Conservation (phyloP, 73 alveolate genomes). For the Tetrahymena elliotti region DNA sequence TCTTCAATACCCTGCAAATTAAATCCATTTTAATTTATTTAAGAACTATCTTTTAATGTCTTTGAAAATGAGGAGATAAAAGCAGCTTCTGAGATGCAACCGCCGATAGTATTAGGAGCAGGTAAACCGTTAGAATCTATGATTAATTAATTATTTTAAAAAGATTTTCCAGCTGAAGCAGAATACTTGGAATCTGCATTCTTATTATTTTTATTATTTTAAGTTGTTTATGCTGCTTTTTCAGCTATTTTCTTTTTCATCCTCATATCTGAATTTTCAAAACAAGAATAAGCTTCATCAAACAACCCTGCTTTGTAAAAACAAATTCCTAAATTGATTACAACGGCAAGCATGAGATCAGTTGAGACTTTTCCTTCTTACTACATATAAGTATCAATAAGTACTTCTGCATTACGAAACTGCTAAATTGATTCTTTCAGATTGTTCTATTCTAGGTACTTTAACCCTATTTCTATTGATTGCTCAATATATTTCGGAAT, state of each 20-base stretch:
- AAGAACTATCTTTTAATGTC: neutral
- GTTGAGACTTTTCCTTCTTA: neutral
- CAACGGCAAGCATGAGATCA: conserved; percentile 1
- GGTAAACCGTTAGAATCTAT: neutral
- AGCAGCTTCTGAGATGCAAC: neutral
- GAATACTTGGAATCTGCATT: neutral
- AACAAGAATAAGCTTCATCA: neutral
- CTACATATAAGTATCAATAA: neutral
- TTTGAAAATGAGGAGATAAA: neutral
- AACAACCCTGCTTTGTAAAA: neutral
- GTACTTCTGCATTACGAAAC: neutral
- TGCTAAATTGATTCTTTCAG: neutral
- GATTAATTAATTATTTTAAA: neutral
- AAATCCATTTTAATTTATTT: neutral
- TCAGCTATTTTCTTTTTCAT: neutral
- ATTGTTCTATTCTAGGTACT: neutral
- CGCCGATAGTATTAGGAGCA: neutral
- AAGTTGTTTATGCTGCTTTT: neutral
- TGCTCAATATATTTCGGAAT: neutral
- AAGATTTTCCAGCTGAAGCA: neutral
- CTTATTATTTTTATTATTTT: neutral
- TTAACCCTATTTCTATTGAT: neutral
- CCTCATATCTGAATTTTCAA: neutral
- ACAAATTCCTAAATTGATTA: neutral
- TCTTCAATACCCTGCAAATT: neutral